Evolutionary conservation across 768 basidiomycete genomes (phyloP), one percentile per base, ranked within the genome.

Genomic region (Dacryopinax spathularia): DNA sequence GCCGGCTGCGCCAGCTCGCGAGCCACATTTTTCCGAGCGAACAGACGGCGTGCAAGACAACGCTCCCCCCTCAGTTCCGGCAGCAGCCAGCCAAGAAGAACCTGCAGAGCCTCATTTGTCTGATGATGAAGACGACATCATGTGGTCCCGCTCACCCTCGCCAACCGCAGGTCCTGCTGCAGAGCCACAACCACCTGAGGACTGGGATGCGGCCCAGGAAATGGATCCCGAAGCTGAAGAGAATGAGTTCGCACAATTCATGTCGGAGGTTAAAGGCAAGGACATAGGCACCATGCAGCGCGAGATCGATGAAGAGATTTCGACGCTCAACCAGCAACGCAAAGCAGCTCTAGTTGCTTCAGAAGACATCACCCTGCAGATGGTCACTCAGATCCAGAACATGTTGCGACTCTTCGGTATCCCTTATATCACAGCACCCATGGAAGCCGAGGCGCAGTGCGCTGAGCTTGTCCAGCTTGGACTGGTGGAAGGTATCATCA

Each of bases 361-460:
- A 1, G 96, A 97, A 70, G 92, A 97, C 70, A 83, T 98, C 67
- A 93, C 91, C 1, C 88, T 91, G 71, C 89, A 95, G 68, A 97
- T 95, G 93, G 81, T 95, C 62, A 79, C 84, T 3, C 96, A 98
- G 73, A 83, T 84, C 5, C 67, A 97, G 93, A 82, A 86, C 60
- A 85, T 99, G 82, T 76, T 99, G 16, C 85, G 90, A 36, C 80
- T 96, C 20, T 97, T 97, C 69, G 96, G 96, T 13, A 96, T 98
- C 62, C 96, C 96, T 1, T 99, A 95, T 70, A 90, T 98, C 69
- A 96, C 94, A 2, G 96, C 96, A 1, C 96, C 96, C 1, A 95
- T 95, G 91, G 96, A 99, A 79, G 96, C 96, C 41, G 96, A 99
- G 74, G 96, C 96, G 0, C 96, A 99, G 73, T 99, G 96, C 70